These are phyloP conservation scores for Lactuca sativa DNA, from an alignment of 129 eudicot genomes.

Conservation along the genomic window DNA sequence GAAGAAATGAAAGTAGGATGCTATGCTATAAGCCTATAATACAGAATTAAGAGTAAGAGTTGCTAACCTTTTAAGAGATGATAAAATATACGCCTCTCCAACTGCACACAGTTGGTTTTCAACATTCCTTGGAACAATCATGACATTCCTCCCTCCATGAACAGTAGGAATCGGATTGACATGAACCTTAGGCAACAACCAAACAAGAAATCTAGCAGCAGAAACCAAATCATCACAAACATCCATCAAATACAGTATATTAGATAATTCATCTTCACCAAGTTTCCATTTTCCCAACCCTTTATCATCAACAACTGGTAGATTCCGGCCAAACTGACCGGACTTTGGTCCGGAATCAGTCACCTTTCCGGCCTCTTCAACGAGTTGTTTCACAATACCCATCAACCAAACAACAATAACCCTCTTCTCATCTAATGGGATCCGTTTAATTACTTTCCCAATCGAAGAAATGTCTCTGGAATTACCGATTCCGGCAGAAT, in stretches of 20 bases:
- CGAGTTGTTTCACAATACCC: constrained; percentile 57
- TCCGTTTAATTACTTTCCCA: constrained; percentile 64
- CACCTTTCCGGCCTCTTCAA: constrained; percentile 73
- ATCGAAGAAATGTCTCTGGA: constrained; percentile 56
- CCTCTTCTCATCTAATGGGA: constrained; percentile 70
- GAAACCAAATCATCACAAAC: constrained; percentile 62
- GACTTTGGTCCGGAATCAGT: constrained; percentile 43
- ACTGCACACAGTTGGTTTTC: constrained; percentile 65
- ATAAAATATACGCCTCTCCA: constrained; percentile 71
- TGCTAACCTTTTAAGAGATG: constrained; percentile 75
- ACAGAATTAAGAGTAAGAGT: constrained; percentile 6
- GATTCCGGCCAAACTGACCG: constrained; percentile 51
- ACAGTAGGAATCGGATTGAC: constrained; percentile 42
- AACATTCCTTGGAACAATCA: constrained; percentile 59
- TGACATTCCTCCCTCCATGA: constrained; percentile 64
- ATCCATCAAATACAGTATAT: constrained; percentile 74
- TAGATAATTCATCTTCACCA: constrained; percentile 88
- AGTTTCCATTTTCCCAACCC: constrained; percentile 69
- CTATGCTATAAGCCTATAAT: too few species aligned
- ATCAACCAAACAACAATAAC: constrained; percentile 66
- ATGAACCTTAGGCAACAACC: constrained; percentile 84
- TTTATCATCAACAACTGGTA: constrained; percentile 58
- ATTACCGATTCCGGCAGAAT: constrained; percentile 27
- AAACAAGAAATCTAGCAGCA: constrained; percentile 68
- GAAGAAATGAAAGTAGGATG: too few species aligned